phyloP scores from a whole-genome alignment of 2,329 filamentous ascomycete species.

The Cladosporium sp. region DNA sequence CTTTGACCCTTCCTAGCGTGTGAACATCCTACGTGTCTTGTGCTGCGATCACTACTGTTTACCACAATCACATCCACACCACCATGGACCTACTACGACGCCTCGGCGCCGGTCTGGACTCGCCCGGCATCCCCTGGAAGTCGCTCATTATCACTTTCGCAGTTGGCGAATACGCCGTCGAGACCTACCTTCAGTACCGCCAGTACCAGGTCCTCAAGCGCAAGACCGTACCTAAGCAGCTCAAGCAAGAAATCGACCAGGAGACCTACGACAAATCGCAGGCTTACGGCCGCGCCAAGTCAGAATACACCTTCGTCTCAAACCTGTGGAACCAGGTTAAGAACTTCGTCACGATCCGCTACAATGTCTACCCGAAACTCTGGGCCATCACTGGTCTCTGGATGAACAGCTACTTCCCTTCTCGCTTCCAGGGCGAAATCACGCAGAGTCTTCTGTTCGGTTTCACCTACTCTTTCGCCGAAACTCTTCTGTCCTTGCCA shows the following conservation, averaged over 20 bases:
- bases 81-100: constrained; percentile 50
- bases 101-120: constrained; percentile 84
- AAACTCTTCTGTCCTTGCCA: constrained; percentile 77
- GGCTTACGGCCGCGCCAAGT: constrained; percentile 94
- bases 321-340: constrained; percentile 84
- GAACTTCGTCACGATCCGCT: constrained; percentile 86
- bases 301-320: constrained; percentile 80
- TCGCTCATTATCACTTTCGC: constrained; percentile 93
- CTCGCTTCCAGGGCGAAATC: constrained; percentile 85
- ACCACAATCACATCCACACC: neutral
- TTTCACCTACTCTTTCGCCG: constrained; percentile 79
- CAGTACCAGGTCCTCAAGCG: constrained; percentile 86
- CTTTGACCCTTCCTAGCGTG: neutral
- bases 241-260: constrained; percentile 84
- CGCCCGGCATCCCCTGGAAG: constrained; percentile 96
- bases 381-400: constrained; percentile 80
- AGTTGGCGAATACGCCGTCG: constrained; percentile 84
- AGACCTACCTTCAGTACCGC: constrained; percentile 83
- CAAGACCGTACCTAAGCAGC: constrained; percentile 78
- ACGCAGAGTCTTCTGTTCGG: constrained; percentile 91
- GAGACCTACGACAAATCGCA: constrained; percentile 83
- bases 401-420: constrained; percentile 73
- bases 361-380: constrained; percentile 85
- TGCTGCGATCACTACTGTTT: neutral
- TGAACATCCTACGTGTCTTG: constrained; percentile 20